Percentiles rank a stretch among this genome's conserved stretches.
Evolutionary conservation across 768 basidiomycete genomes (phyloP).

Genomic region (Lepiota subincarnata): DNA sequence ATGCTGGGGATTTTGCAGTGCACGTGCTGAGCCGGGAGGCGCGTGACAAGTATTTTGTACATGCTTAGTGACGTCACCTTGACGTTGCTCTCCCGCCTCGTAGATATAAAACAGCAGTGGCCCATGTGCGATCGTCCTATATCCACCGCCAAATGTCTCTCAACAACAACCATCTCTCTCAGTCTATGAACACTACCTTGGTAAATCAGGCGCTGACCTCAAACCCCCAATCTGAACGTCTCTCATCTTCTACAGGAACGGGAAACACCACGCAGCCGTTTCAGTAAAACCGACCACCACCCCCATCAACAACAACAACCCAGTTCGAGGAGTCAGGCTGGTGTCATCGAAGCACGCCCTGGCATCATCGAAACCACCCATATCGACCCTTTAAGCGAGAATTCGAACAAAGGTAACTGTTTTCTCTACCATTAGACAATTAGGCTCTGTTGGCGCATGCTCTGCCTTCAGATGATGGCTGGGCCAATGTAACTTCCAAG

Average conservation of each 20-base stretch:
- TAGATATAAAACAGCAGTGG: neutral
- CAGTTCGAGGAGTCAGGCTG: slow-evolving; percentile 33
- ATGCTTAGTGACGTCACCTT: slow-evolving; percentile 6
- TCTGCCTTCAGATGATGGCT: slow-evolving; percentile 32
- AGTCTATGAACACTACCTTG: no score
- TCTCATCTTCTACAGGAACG: no score
- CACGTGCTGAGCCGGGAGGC: slow-evolving; percentile 69
- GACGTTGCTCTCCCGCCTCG: neutral
- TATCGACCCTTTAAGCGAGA: slow-evolving; percentile 48
- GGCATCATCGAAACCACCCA: slow-evolving; percentile 54
- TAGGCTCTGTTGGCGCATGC: neutral
- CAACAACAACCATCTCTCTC: slow-evolving; percentile 15
- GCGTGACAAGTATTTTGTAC: slow-evolving; percentile 62
- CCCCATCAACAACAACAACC: no score
- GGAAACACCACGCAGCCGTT: no score
- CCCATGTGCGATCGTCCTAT: neutral
- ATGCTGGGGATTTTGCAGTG: slow-evolving; percentile 76
- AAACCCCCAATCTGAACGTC: no score
- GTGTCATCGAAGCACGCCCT: slow-evolving; percentile 49
- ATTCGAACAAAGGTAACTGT: slow-evolving; percentile 35
- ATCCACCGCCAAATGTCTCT: slow-evolving; percentile 18
- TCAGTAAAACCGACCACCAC: no score
- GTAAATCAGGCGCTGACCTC: no score
- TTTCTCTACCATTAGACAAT: neutral
- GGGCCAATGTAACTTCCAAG: slow-evolving; percentile 29